phyloP scores from a whole-genome alignment of 139 green algal genomes.

The Zygnema cylindricum region DNA sequence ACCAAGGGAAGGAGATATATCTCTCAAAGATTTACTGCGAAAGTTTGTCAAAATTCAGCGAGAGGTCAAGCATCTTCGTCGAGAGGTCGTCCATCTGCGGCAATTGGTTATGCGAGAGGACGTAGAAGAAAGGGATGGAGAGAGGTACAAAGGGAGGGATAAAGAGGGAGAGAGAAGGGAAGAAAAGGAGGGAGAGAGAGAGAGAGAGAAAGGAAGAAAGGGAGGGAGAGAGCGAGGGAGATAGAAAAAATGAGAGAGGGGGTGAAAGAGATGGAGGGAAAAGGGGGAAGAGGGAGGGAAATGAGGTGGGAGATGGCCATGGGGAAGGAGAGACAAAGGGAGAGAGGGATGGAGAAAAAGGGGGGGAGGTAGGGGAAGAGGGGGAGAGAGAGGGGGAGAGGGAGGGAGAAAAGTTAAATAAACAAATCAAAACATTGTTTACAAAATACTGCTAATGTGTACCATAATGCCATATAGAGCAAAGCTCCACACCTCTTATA shows the following conservation, averaged over 20 bases:
- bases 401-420: too few species aligned
- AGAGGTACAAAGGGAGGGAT: background rate
- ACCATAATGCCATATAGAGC: too few species aligned
- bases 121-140: background rate
- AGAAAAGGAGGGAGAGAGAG: background rate
- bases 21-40: background rate
- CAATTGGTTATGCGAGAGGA: background rate
- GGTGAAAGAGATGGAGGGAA: background rate
- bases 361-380: background rate
- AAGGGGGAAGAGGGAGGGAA: background rate
- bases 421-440: too few species aligned
- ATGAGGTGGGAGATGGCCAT: background rate
- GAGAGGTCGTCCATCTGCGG: background rate
- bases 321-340: background rate
- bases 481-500: too few species aligned
- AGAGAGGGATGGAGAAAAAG: background rate
- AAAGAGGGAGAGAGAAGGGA: background rate
- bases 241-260: background rate
- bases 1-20: background rate
- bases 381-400: background rate
- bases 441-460: too few species aligned
- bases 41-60: background rate
- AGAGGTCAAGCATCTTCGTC: background rate
- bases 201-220: background rate
- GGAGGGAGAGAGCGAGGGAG: background rate